Conservation (phyloP, 441 rosid genomes). For the Mallotus repandus region DNA sequence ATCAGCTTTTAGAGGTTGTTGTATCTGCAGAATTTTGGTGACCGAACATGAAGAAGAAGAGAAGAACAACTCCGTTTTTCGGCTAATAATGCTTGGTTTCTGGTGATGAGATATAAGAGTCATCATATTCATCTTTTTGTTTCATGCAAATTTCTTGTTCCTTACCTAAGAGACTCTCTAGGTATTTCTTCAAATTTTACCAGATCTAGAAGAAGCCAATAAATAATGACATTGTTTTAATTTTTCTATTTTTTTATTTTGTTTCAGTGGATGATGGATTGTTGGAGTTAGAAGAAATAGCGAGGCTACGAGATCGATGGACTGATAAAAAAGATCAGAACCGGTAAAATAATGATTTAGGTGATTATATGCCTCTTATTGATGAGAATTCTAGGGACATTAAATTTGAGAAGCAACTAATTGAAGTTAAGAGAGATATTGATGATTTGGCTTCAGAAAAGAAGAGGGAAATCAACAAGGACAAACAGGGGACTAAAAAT, state of each 20-base stretch:
- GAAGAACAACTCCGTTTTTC: background rate
- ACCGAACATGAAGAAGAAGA: background rate
- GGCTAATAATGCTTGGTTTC: constrained; percentile 35
- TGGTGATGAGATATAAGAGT: constrained; percentile 45
- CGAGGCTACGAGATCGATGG: constrained; percentile 79
- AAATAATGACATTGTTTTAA: background rate
- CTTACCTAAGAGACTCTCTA: constrained; percentile 77
- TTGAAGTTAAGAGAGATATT: too few relatives aligned
- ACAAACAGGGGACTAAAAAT: too few relatives aligned
- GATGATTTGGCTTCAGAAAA: too few relatives aligned
- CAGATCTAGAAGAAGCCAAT: constrained; percentile 32
- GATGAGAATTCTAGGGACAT: too few relatives aligned
- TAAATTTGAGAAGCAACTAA: too few relatives aligned
- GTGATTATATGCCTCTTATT: too few relatives aligned
- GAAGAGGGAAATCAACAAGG: too few relatives aligned
- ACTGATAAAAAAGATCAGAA: constrained; percentile 60
- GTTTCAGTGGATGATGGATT: constrained; percentile 74
- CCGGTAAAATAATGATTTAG: too few relatives aligned
- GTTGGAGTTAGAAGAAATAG: constrained; percentile 66
- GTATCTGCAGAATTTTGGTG: constrained; percentile 26
- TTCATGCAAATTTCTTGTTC: too few relatives aligned
- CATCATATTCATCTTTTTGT: constrained; percentile 15
- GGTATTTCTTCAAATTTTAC: constrained; percentile 35
- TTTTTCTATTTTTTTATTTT: background rate
- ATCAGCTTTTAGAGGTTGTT: too few relatives aligned